Base-by-base conservation (phyloP, 1,139 yeast genomes). In the Zygotorulaspora mrakii region DNA sequence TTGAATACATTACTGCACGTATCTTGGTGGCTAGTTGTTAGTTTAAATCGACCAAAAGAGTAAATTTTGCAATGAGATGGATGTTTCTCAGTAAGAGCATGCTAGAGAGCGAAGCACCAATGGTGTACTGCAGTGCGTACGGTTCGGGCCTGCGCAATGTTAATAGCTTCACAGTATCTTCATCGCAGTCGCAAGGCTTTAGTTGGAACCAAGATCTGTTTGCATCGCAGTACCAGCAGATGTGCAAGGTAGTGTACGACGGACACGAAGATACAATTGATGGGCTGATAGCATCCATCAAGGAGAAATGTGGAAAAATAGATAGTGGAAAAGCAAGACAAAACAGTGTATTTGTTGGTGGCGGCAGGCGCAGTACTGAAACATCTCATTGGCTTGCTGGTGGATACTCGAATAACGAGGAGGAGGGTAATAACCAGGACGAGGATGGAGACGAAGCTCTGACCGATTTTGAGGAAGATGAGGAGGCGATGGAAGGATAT, bases 191-290 rank as follows among this genome's bases (percentile, higher is more conserved):
- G 4, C 61, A 59, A 37, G 64, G 64, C 2, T 59, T 59, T 32
- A 39, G 45, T 3, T 59, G 64, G 64, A 59, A 59, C 36, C 62
- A 57, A 35, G 64, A 59, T 32, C 36, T 57, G 8, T 59, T 59
- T 42, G 64, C 59, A 2, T 47, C 60, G 6, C 59, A 55, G 39
- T 57, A 54, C 42, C 60, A 58, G 47, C 64, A 59, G 33, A 47
- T 43, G 46, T 57, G 55, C 41, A 53, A 50, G 34, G 62, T 58
- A 5, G 57, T 56, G 10, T 55, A 53, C 31, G 60, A 55, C 37
- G 60, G 58, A 2, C 54, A 55, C 36, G 59, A 54, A 14, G 61
- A 57, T 39, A 38, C 42, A 9, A 16, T 52, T 9, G 53, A 47
- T 2, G 41, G 41, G 3, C 46, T 52, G 9, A 25, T 43, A 25